Evolutionary conservation across 2,329 filamentous ascomycete genomes (phyloP).

Genomic region (Fusarium newnesense): DNA sequence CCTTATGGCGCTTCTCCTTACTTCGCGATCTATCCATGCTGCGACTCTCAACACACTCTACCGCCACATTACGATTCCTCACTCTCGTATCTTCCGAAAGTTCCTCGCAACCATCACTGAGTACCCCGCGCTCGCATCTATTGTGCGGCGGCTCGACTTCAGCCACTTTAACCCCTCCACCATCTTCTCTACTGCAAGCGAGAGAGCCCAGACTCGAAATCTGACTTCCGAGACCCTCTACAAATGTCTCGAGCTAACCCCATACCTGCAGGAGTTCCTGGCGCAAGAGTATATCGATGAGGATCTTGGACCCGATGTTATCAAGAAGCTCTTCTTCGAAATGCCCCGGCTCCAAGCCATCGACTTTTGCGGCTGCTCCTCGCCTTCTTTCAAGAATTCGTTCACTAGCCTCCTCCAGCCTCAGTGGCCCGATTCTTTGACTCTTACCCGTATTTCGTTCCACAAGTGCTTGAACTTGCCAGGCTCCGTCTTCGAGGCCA

Average conservation of each 20-base stretch:
- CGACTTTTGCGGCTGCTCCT: constrained; percentile 82
- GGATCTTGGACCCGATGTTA: constrained; percentile 74
- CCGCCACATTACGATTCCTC: constrained; percentile 82
- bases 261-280: constrained; percentile 80
- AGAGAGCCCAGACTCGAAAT: constrained; percentile 80
- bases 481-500: constrained; percentile 71
- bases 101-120: constrained; percentile 75
- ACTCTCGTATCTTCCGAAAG: constrained; percentile 85
- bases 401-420: constrained; percentile 67
- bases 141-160: constrained; percentile 84
- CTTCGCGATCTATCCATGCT: constrained; percentile 79
- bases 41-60: constrained; percentile 81
- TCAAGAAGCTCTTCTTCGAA: constrained; percentile 76
- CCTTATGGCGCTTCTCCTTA: constrained; percentile 77
- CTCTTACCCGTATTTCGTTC: constrained; percentile 75
- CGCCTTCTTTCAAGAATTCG: constrained; percentile 71
- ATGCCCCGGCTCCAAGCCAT: constrained; percentile 73
- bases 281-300: constrained; percentile 84
- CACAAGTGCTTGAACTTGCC: constrained; percentile 82
- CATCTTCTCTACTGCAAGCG: constrained; percentile 77
- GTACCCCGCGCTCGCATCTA: constrained; percentile 75
- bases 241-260: constrained; percentile 76
- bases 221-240: constrained; percentile 78
- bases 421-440: constrained; percentile 64
- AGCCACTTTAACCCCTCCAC: constrained; percentile 86